phyloP scores from a whole-genome alignment of 1,139 yeast genomes.

The Suhomyces ambrosiae region DNA sequence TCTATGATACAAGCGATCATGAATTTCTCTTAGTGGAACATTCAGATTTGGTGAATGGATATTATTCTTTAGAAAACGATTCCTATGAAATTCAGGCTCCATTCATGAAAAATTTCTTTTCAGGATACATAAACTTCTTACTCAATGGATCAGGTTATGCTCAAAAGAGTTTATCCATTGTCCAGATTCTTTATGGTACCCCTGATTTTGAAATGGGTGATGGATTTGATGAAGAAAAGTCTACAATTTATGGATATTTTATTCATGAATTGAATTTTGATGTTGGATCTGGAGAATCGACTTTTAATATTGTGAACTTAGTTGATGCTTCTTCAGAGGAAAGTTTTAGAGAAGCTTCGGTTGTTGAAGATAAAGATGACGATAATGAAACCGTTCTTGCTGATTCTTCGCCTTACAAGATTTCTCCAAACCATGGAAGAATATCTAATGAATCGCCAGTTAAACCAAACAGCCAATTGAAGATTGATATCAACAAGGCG shows the following conservation, averaged over 20 bases:
- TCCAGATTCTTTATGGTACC: slow-evolving; percentile 33
- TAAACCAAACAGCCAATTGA: slow-evolving; percentile 15
- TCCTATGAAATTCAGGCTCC: slow-evolving; percentile 39
- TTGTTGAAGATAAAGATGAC: slow-evolving; percentile 25
- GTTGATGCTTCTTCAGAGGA: slow-evolving; percentile 9
- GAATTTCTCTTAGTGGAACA: slow-evolving; percentile 26
- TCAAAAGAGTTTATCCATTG: slow-evolving; percentile 29
- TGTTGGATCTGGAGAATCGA: slow-evolving; percentile 15
- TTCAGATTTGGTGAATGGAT: slow-evolving; percentile 42
- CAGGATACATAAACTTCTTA: slow-evolving; percentile 41
- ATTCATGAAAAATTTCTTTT: slow-evolving; percentile 42
- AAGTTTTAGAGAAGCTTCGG: not conserved
- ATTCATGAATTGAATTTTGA: slow-evolving; percentile 30
- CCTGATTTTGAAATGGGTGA: slow-evolving; percentile 12
- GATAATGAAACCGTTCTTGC: slow-evolving; percentile 48
- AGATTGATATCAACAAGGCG: slow-evolving; percentile 23
- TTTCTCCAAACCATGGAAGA: slow-evolving; percentile 22
- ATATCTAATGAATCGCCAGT: slow-evolving; percentile 14
- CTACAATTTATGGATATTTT: slow-evolving; percentile 29
- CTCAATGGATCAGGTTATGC: slow-evolving; percentile 34
- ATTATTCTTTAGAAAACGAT: slow-evolving; percentile 19
- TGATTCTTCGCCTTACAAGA: slow-evolving; percentile 39
- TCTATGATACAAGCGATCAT: slow-evolving; percentile 26
- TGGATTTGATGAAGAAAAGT: slow-evolving; percentile 17
- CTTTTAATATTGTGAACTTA: slow-evolving; percentile 15